phyloP scores from a whole-genome alignment of 2,329 filamentous ascomycete genomes.

The Colletotrichum sp. region DNA sequence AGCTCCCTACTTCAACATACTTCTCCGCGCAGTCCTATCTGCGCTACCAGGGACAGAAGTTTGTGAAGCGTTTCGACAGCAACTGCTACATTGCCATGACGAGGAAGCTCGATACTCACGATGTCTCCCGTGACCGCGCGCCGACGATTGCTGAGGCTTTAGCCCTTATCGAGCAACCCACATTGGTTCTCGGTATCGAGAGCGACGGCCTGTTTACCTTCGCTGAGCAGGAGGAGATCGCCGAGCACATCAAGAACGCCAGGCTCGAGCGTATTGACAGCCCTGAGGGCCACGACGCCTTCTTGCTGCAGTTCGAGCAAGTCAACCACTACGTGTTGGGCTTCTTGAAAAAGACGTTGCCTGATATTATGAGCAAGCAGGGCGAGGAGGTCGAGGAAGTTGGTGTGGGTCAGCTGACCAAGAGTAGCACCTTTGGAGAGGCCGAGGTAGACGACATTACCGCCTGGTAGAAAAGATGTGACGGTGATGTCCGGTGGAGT shows the following conservation, averaged over 20 bases:
- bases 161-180: slow-evolving; percentile 83
- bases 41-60: slow-evolving; percentile 94
- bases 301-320: slow-evolving; percentile 95
- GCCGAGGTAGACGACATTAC: slow-evolving; percentile 97
- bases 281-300: slow-evolving; percentile 95
- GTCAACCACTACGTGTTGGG: slow-evolving; percentile 87
- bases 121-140: slow-evolving; percentile 83
- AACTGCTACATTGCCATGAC: slow-evolving; percentile 99
- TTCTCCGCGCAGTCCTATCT: slow-evolving; percentile 98
- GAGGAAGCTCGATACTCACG: slow-evolving; percentile 95
- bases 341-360: slow-evolving; percentile 82
- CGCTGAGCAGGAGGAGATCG: slow-evolving; percentile 93
- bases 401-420: slow-evolving; percentile 70
- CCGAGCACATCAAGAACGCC: slow-evolving; percentile 78
- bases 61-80: slow-evolving; percentile 95
- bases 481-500: background rate
- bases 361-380: slow-evolving; percentile 82
- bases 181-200: slow-evolving; percentile 91
- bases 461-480: slow-evolving; percentile 69
- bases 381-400: slow-evolving; percentile 51
- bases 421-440: slow-evolving; percentile 93
- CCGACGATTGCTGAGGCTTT: slow-evolving; percentile 75
- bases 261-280: slow-evolving; percentile 88
- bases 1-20: slow-evolving; percentile 73
- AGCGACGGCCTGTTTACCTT: slow-evolving; percentile 97